Evolutionary conservation across 345 rosid species (phyloP).

Genomic region (Melaleuca quinquenervia): DNA sequence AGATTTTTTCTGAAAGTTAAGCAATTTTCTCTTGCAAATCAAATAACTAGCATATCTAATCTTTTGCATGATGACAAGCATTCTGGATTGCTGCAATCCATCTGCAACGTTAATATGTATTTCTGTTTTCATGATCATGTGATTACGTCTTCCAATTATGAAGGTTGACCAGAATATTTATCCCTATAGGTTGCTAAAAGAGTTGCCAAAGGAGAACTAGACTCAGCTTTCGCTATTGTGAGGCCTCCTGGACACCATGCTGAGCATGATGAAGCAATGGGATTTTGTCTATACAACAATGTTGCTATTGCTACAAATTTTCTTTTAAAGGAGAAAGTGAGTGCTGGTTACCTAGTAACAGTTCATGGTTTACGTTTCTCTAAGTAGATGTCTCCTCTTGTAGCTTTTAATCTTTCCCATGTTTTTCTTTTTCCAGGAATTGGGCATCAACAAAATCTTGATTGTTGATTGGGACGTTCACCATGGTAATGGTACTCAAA

Average conservation of each 20-base stretch:
- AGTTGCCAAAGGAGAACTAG: conserved; percentile 77
- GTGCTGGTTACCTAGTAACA: conserved; percentile 1
- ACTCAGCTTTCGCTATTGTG: conserved; percentile 79
- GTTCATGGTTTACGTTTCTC: background rate
- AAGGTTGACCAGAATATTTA: background rate
- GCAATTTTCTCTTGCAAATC: background rate
- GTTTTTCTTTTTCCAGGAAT: conserved; percentile 36
- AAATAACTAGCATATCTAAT: background rate
- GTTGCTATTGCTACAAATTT: conserved; percentile 78
- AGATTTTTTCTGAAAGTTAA: background rate
- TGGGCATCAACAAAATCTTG: conserved; percentile 71
- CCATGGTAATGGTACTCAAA: conserved; percentile 95
- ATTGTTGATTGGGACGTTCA: conserved; percentile 99
- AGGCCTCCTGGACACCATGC: conserved; percentile 99
- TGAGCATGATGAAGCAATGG: conserved; percentile 75
- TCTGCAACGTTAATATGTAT: background rate
- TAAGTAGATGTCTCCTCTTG: background rate
- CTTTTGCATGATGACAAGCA: background rate
- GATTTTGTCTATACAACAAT: conserved; percentile 89
- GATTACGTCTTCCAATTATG: background rate
- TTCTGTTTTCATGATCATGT: background rate
- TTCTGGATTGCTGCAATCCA: background rate
- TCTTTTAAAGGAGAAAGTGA: conserved; percentile 59
- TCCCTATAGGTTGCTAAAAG: conserved; percentile 44
- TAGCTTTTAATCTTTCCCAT: background rate